These are phyloP conservation scores for Collybia sp. DNA, from an alignment of 768 basidiomycete genomes.

Conservation along the genomic window DNA sequence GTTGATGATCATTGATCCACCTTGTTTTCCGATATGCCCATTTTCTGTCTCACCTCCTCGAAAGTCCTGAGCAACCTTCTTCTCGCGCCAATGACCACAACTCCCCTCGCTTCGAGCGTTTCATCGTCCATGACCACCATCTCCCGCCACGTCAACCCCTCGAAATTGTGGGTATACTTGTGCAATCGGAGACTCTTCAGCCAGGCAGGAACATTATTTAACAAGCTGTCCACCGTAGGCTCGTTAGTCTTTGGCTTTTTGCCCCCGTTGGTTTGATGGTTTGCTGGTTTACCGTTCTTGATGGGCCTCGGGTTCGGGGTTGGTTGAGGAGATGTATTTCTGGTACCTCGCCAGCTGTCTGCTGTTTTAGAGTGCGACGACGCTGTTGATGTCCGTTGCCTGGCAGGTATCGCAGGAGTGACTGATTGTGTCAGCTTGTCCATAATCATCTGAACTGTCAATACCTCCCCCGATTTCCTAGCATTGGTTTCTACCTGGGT, in stretches of 20 bases:
- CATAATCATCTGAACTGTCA: slow-evolving; percentile 80
- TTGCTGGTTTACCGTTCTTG: too few relatives aligned
- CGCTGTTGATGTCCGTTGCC: slow-evolving; percentile 22
- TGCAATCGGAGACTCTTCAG: slow-evolving; percentile 91
- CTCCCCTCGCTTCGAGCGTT: slow-evolving; percentile 89
- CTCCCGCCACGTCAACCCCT: slow-evolving; percentile 85
- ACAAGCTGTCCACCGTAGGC: slow-evolving; percentile 25
- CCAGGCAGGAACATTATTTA: slow-evolving; percentile 91
- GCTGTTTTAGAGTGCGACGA: slow-evolving; percentile 24
- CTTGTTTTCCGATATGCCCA: slow-evolving; percentile 48
- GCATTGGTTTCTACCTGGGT: slow-evolving; percentile 22
- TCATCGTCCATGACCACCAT: slow-evolving; percentile 91
- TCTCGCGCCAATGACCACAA: slow-evolving; percentile 92
- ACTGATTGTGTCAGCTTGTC: slow-evolving; percentile 61
- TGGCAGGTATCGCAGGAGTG: slow-evolving; percentile 23
- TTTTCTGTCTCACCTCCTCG: slow-evolving; percentile 83
- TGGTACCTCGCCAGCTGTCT: slow-evolving; percentile 34
- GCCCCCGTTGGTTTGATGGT: too few relatives aligned
- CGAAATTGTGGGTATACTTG: slow-evolving; percentile 99
- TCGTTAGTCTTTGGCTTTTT: too few relatives aligned
- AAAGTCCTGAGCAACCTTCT: slow-evolving; percentile 98
- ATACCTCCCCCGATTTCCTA: slow-evolving; percentile 64
- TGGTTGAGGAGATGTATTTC: too few relatives aligned
- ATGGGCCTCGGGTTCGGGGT: too few relatives aligned
- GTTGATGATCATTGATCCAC: too few relatives aligned